Evolutionary conservation across 2,329 filamentous ascomycete species (phyloP).

Genomic region (Fusarium zealandicum): DNA sequence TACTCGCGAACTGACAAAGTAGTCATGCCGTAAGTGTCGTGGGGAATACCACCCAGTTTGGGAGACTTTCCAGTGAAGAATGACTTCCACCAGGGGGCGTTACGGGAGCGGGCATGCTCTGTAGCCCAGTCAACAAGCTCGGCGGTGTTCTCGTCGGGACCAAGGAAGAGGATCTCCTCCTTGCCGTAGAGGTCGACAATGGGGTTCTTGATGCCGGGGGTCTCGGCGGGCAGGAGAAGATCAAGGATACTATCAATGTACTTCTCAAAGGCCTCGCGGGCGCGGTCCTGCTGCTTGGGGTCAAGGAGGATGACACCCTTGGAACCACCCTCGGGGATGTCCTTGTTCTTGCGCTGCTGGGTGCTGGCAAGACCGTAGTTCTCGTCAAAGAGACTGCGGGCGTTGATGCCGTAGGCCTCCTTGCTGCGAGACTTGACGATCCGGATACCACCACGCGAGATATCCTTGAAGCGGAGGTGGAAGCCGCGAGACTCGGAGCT

Average conservation of each 20-base stretch:
- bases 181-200: conserved; percentile 96
- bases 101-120: conserved; percentile 84
- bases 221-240: conserved; percentile 85
- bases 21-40: conserved; percentile 97
- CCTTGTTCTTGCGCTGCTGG: conserved; percentile 99
- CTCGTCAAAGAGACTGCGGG: conserved; percentile 94
- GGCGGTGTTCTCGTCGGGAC: conserved; percentile 97
- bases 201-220: conserved; percentile 97
- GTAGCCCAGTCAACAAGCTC: conserved; percentile 99
- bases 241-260: conserved; percentile 99
- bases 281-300: conserved; percentile 91
- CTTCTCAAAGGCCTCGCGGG: conserved; percentile 93
- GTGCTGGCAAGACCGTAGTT: conserved; percentile 99
- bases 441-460: conserved; percentile 94
- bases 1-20: conserved; percentile 96
- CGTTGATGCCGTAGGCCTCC: conserved; percentile 96
- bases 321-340: conserved; percentile 96
- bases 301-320: conserved; percentile 98
- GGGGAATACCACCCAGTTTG: conserved; percentile 93
- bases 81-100: conserved; percentile 99
- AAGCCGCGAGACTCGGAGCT: conserved; percentile 96
- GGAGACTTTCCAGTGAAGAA: conserved; percentile 99
- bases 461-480: conserved; percentile 96
- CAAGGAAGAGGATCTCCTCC: conserved; percentile 98
- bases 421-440: conserved; percentile 98